phyloP scores from a whole-genome alignment of 2,329 filamentous ascomycete genomes.

The Aspergillus flavus region DNA sequence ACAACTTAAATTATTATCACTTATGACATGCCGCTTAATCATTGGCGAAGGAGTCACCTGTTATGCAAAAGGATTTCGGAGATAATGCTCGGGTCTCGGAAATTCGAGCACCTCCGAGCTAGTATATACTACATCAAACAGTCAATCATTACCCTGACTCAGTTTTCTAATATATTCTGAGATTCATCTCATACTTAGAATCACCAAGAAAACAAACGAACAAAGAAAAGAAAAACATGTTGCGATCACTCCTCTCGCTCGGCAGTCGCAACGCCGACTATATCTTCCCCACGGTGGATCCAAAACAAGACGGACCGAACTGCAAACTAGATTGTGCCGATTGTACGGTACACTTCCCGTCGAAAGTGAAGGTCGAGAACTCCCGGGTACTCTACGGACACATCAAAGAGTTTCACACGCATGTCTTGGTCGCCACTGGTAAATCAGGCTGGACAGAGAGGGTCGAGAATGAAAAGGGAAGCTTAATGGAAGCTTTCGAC shows the following conservation, averaged over 20 bases:
- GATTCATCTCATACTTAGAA: neutral
- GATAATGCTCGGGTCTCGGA: neutral
- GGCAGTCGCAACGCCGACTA: conserved; percentile 30
- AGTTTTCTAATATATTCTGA: neutral
- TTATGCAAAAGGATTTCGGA: neutral
- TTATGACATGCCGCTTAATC: no score
- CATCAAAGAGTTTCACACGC: conserved; percentile 38
- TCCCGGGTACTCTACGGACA: conserved; percentile 37
- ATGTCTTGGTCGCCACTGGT: conserved; percentile 43
- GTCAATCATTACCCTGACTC: neutral
- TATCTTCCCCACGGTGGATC: conserved; percentile 40
- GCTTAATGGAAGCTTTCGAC: conserved; percentile 52
- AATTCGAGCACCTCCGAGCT: neutral
- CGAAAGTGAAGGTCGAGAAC: conserved; percentile 39
- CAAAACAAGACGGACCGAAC: conserved; percentile 36
- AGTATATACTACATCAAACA: neutral
- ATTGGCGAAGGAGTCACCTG: neutral
- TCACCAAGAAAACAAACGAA: neutral
- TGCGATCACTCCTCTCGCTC: conserved; percentile 36
- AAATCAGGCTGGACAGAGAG: conserved; percentile 41
- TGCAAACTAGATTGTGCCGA: conserved; percentile 40
- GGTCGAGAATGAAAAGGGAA: conserved; percentile 45
- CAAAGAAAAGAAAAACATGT: conserved; percentile 22
- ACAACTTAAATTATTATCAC: no score
- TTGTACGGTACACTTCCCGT: conserved; percentile 39